phyloP scores from a whole-genome alignment of 768 basidiomycete species.

The Cyathus striatus region DNA sequence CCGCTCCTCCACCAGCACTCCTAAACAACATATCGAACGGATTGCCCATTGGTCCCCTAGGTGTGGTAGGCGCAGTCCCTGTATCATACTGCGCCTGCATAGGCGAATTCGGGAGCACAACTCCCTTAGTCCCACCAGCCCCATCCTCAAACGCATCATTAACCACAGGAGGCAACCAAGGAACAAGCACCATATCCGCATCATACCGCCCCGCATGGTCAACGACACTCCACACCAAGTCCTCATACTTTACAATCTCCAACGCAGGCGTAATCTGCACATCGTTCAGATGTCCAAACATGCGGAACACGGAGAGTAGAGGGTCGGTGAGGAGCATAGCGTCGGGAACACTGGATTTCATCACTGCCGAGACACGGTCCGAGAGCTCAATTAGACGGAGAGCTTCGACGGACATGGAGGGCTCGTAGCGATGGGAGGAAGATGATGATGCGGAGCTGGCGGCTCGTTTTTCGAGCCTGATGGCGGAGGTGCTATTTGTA shows the following conservation, averaged over 20 bases:
- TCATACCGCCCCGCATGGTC: slow-evolving; percentile 56
- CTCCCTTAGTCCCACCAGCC: slow-evolving; percentile 9
- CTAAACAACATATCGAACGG: slow-evolving; percentile 74
- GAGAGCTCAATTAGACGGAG: slow-evolving; percentile 83
- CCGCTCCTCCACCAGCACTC: slow-evolving; percentile 15
- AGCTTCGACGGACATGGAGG: slow-evolving; percentile 52
- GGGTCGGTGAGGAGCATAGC: slow-evolving; percentile 70
- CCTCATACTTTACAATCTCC: slow-evolving; percentile 72
- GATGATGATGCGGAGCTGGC: background rate
- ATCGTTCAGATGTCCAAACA: slow-evolving; percentile 70
- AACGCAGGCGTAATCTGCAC: slow-evolving; percentile 61
- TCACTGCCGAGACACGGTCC: slow-evolving; percentile 83
- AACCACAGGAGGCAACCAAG: slow-evolving; percentile 59
- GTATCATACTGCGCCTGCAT: slow-evolving; percentile 5
- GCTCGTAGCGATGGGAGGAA: slow-evolving; percentile 1
- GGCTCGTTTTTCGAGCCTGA: background rate
- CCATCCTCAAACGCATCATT: too few species aligned
- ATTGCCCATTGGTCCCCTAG: slow-evolving; percentile 28
- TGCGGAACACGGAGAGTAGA: slow-evolving; percentile 66
- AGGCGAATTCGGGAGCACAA: too few species aligned
- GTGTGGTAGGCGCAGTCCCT: slow-evolving; percentile 6
- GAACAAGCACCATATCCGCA: slow-evolving; percentile 76
- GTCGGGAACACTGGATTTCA: slow-evolving; percentile 74
- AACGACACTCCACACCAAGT: slow-evolving; percentile 62
- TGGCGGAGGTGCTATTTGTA: background rate